Conservation (phyloP, 352 stramenopile species). For the Globisporangium iwayamae region DNA sequence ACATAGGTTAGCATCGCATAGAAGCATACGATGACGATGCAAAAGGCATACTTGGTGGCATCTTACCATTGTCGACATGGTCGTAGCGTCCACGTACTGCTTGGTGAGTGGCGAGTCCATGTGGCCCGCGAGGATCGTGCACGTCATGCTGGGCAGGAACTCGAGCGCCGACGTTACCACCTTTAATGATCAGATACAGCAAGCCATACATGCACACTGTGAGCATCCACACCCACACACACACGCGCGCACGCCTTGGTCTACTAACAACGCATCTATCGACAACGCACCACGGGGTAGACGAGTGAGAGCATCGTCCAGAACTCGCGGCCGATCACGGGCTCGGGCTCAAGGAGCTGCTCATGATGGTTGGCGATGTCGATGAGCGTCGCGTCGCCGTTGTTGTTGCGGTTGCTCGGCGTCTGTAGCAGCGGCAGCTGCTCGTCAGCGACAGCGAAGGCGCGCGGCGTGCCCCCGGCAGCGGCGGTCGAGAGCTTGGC, state of each 20-base stretch:
- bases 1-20: neutral
- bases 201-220: constrained; percentile 1
- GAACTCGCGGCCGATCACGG: constrained; percentile 18
- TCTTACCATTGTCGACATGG: constrained; percentile 49
- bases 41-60: neutral
- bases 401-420: neutral
- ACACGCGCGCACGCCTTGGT: too few relatives aligned
- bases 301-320: constrained; percentile 21
- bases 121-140: constrained; percentile 56
- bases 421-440: constrained; percentile 1
- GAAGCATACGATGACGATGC: neutral
- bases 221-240: neutral
- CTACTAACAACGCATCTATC: neutral
- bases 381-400: constrained; percentile 13
- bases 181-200: neutral
- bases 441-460: neutral
- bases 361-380: constrained; percentile 21
- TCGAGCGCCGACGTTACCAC: constrained; percentile 41
- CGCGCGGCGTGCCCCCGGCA: neutral
- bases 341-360: constrained; percentile 22
- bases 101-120: constrained; percentile 55
- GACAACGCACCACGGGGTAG: constrained; percentile 21
- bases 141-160: constrained; percentile 47
- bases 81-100: constrained; percentile 52
- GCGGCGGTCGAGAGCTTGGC: neutral